Evolutionary conservation across 2,329 filamentous ascomycete species (phyloP), one percentile per base, ranked within the genome.

Genomic region (Fusarium ambrosium): DNA sequence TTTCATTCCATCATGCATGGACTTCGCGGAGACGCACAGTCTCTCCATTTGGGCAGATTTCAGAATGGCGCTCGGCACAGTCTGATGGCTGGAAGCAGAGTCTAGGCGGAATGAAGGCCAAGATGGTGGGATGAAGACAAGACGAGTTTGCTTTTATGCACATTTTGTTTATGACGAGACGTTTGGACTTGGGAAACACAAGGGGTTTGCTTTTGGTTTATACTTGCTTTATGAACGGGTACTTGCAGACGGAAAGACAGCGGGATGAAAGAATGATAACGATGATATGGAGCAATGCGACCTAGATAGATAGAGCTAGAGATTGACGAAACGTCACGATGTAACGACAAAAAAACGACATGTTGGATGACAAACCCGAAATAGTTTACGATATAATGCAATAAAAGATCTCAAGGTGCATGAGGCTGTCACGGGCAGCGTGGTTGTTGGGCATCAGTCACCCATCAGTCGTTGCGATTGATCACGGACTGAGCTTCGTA

Each of bases 401-500:
- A 53, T 13, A 6, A 6, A 51, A n/a, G 8, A 24, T 18, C 16
- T 6, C 43, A n/a, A n/a, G 18, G 6, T 22, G 22, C 16, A 59
- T 51, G 48, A 70, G 22, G 37, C 36, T 41, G 58, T 29, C 27
- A 37, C 13, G 34, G n/a, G 29, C 34, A 64, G 24, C 55, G 59
- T 58, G 63, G 10, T 67, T 55, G 48, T 55, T 55, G 48, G 48
- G 48, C 48, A 55, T 55, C 48, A 32, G 18, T 32, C 48, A 55
- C 14, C 4, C 22, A 48, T 48, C 14, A 48, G 22, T 48, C 43
- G 43, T 48, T 48, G 22, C 6, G 8, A 53, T 36, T 2, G 24
- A 45, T 56, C 13, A 37, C 55, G 22, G 55, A 68, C 45, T 55
- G 20, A 20, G 24, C n/a, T 69, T 64, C 64, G 39, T 72, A 56